phyloP scores from a whole-genome alignment of 2,329 filamentous ascomycete genomes.

The Fusarium lateritium region DNA sequence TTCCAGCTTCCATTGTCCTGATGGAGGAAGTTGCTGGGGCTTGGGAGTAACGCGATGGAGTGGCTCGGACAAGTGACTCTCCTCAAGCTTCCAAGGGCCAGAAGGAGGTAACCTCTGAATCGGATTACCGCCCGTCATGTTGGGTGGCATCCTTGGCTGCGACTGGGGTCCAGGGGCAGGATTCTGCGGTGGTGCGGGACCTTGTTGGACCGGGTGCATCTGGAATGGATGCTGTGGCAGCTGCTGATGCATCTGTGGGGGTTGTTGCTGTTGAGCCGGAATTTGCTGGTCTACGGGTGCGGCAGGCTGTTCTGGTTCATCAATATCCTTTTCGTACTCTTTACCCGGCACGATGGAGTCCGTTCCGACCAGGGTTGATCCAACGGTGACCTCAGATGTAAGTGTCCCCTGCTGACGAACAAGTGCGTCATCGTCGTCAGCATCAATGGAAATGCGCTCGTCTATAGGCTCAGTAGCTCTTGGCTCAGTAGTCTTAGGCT shows the following conservation, averaged over 20 bases:
- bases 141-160: conserved; percentile 45
- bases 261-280: conserved; percentile 22
- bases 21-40: conserved; percentile 57
- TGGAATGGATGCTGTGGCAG: conserved; percentile 39
- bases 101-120: conserved; percentile 59
- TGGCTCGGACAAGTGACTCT: conserved; percentile 68
- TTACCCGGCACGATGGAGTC: conserved; percentile 36
- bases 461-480: conserved; percentile 55
- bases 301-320: conserved; percentile 16
- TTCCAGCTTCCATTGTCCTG: conserved; percentile 66
- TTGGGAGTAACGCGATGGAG: conserved; percentile 53
- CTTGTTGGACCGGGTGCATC: conserved; percentile 37
- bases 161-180: conserved; percentile 25
- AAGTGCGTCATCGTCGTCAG: conserved; percentile 46
- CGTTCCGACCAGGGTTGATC: conserved; percentile 40
- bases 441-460: conserved; percentile 53
- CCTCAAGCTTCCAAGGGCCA: conserved; percentile 68
- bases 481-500: conserved; percentile 53
- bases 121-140: conserved; percentile 52
- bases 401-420: conserved; percentile 39
- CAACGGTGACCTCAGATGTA: conserved; percentile 40
- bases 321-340: conserved; percentile 34
- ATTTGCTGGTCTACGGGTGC: conserved; percentile 10
- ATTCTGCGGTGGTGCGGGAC: conserved; percentile 26
- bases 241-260: conserved; percentile 10